phyloP scores from a whole-genome alignment of 2,329 filamentous ascomycete genomes.

The Colletotrichum sp. region DNA sequence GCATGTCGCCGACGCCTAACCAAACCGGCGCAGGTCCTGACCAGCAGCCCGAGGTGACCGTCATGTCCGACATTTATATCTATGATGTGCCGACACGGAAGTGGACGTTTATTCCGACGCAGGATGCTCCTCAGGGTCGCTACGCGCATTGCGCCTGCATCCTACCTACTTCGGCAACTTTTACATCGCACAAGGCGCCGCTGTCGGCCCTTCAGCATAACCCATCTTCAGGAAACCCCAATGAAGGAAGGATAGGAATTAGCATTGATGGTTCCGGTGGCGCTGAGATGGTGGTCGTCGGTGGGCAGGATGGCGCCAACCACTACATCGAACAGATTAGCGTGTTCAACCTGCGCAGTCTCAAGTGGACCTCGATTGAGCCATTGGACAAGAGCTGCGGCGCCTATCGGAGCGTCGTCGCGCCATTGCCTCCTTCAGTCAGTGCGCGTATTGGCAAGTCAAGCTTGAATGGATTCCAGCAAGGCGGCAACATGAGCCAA shows the following conservation, averaged over 20 bases:
- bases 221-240: slow-evolving; percentile 79
- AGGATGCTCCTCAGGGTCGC: slow-evolving; percentile 86
- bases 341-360: slow-evolving; percentile 92
- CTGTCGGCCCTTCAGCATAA: slow-evolving; percentile 91
- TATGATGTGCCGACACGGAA: slow-evolving; percentile 83
- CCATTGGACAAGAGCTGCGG: slow-evolving; percentile 90
- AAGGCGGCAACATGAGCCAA: slow-evolving; percentile 55
- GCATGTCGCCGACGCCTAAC: slow-evolving; percentile 84
- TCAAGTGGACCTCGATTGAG: slow-evolving; percentile 95
- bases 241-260: slow-evolving; percentile 87
- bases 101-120: slow-evolving; percentile 85
- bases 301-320: slow-evolving; percentile 95
- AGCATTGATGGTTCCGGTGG: slow-evolving; percentile 90
- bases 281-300: slow-evolving; percentile 96
- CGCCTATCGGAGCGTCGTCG: slow-evolving; percentile 94
- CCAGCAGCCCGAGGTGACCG: slow-evolving; percentile 83
- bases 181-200: slow-evolving; percentile 83
- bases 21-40: slow-evolving; percentile 58
- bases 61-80: slow-evolving; percentile 98
- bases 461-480: slow-evolving; percentile 45
- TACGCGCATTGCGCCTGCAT: slow-evolving; percentile 98
- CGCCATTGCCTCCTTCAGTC: slow-evolving; percentile 74
- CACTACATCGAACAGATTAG: slow-evolving; percentile 99
- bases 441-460: slow-evolving; percentile 70
- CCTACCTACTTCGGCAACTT: slow-evolving; percentile 84